phyloP scores from a whole-genome alignment of 768 basidiomycete genomes.

The Amanita pseudoporphyria region DNA sequence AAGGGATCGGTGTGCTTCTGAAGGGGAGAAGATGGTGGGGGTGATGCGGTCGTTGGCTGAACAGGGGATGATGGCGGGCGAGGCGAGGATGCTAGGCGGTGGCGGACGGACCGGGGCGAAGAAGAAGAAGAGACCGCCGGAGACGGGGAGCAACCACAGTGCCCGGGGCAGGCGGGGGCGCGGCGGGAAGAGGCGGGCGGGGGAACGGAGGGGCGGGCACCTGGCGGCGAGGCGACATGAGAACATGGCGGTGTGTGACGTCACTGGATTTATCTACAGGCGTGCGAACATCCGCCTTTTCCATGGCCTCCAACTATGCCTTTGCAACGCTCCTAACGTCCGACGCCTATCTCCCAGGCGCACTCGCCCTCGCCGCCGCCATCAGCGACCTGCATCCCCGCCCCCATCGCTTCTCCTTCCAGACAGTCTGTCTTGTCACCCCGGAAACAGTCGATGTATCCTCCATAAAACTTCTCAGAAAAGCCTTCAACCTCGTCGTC shows the following conservation, averaged over 20 bases:
- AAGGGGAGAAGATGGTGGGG: conserved; percentile 53
- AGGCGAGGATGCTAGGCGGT: conserved; percentile 39
- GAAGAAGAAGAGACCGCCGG: conserved; percentile 45
- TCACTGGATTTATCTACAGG: background rate
- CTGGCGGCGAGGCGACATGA: conserved; percentile 1
- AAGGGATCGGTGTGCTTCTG: conserved; percentile 47
- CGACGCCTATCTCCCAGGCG: conserved; percentile 88
- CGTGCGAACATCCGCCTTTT: background rate
- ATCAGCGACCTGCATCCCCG: conserved; percentile 69
- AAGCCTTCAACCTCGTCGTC: conserved; percentile 75
- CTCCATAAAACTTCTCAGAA: conserved; percentile 69
- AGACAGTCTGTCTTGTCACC: conserved; percentile 86
- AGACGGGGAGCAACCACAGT: conserved; percentile 46
- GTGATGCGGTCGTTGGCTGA: conserved; percentile 14
- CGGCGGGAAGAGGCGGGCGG: conserved; percentile 2
- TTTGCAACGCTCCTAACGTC: conserved; percentile 92
- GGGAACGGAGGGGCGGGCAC: conserved; percentile 4
- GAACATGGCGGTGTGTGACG: conserved; percentile 5
- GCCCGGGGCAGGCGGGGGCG: conserved; percentile 8
- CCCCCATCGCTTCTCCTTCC: conserved; percentile 56
- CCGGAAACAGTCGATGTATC: conserved; percentile 87
- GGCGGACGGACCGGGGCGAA: conserved; percentile 33
- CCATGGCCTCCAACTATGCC: conserved; percentile 39
- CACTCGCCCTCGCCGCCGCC: conserved; percentile 77
- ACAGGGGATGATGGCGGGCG: conserved; percentile 35